Evolutionary conservation across 202 grass and related monocot genomes (phyloP).

Genomic region (Panicum virgatum): DNA sequence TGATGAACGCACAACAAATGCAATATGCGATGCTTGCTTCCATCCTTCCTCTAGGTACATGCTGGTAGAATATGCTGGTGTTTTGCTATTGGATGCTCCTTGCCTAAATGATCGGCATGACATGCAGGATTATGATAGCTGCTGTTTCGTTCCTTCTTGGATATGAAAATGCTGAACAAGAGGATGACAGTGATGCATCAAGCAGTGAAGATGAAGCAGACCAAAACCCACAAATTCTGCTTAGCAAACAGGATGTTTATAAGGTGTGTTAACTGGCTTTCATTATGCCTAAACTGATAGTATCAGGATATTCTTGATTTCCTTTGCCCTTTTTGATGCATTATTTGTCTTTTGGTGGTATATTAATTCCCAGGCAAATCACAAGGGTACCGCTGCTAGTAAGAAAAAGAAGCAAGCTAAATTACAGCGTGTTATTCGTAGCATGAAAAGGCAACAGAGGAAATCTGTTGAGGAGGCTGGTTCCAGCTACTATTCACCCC

Average conservation of each 20-base stretch:
- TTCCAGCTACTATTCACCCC: slow-evolving; percentile 86
- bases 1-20: slow-evolving; percentile 91
- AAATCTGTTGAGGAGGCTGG: slow-evolving; percentile 60
- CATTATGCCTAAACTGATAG: neutral
- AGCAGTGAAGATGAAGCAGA: slow-evolving; percentile 71
- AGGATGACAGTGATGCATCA: slow-evolving; percentile 77
- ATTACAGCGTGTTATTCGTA: slow-evolving; percentile 81
- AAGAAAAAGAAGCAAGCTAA: slow-evolving; percentile 99
- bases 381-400: slow-evolving; percentile 82
- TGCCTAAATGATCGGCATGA: slow-evolving; percentile 30
- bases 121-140: slow-evolving; percentile 80
- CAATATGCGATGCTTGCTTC: slow-evolving; percentile 91
- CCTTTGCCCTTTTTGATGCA: slow-evolving; percentile 10
- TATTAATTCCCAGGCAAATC: slow-evolving; percentile 60
- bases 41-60: slow-evolving; percentile 81
- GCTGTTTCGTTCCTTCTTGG: slow-evolving; percentile 92
- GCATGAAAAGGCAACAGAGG: slow-evolving; percentile 89
- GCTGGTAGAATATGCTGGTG: neutral
- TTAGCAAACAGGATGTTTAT: slow-evolving; percentile 92
- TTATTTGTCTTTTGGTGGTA: slow-evolving; percentile 1
- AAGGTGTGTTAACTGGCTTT: slow-evolving; percentile 58
- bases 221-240: slow-evolving; percentile 64
- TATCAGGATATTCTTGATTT: slow-evolving; percentile 31
- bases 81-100: neutral
- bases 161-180: slow-evolving; percentile 77